Evolutionary conservation across 1,284 basidiomycete species (phyloP).

Genomic region (Trichosporon ovoides): DNA sequence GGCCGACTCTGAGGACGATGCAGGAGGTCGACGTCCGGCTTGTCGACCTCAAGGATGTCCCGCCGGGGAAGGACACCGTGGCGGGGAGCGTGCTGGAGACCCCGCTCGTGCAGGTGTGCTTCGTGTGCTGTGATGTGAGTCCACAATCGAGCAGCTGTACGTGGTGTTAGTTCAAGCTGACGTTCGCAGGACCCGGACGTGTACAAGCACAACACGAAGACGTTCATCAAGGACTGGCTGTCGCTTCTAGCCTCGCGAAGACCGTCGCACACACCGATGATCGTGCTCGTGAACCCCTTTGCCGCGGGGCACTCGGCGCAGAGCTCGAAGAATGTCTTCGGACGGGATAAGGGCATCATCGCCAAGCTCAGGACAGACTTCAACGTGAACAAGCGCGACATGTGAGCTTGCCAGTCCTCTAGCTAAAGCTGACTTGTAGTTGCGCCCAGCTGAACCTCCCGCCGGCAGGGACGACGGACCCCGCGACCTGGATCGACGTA

Average conservation of each 20-base stretch:
- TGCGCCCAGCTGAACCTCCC: conserved; percentile 63
- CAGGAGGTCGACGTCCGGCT: conserved; percentile 76
- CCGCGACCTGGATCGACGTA: conserved; percentile 82
- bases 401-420: conserved; percentile 55
- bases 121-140: conserved; percentile 78
- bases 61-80: conserved; percentile 42
- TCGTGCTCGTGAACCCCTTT: conserved; percentile 66
- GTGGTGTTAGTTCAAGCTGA: not conserved
- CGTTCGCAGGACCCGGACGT: conserved; percentile 69
- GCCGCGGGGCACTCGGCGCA: conserved; percentile 50
- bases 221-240: conserved; percentile 89
- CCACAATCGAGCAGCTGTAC: too few relatives aligned
- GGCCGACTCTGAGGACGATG: conserved; percentile 71
- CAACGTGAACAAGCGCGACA: conserved; percentile 79
- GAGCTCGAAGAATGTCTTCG: conserved; percentile 51
- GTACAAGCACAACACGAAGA: conserved; percentile 70
- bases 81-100: conserved; percentile 72
- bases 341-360: conserved; percentile 56
- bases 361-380: conserved; percentile 93
- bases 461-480: conserved; percentile 52
- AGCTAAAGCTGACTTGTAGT: conserved; percentile 49
- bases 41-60: conserved; percentile 61
- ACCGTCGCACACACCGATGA: conserved; percentile 76
- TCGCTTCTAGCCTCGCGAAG: conserved; percentile 61
- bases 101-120: conserved; percentile 76